Base-by-base conservation (phyloP, 306 rosid species). In the Ammopiptanthus mongolicus region DNA sequence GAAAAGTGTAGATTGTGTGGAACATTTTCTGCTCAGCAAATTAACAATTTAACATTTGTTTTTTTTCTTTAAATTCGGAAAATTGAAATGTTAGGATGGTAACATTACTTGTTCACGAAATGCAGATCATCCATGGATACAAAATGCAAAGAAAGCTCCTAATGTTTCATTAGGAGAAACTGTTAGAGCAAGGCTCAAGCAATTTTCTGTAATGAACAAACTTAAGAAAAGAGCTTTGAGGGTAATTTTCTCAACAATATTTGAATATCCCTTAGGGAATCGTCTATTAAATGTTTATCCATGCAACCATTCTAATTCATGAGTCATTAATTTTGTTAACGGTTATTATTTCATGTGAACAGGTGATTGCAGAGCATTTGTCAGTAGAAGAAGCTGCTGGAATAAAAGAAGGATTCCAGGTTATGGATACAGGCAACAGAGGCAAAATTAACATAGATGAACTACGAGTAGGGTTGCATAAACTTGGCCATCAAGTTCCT, bases 51-150 rank as follows among this genome's bases (percentile, higher is more conserved):
- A 14, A 13, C 11, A 8, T 39, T 39, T 39, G 15, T 11, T 77
- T 44, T 59, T 58, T 36, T 37, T 33, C 65, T 74, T 71, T 50
- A 18, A 70, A 7, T 36, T 80, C 47, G 31, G 44, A 29, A 47
- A 52, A 50, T 14, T 29, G 39, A 71, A 79, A 67, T 47, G 58
- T 53, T 50, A 34, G 31, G 65, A 74, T 42, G 8, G 0, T 65
- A 60, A 71, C 66, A 13, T 64, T 55, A 9, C 36, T 77, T 58
- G 52, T 88, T 81, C 46, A 15, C 55, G 33, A 25, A 81, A 68
- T 83, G 90, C 91, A 95, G 99, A 92, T 82, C 99, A 95, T 83
- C 91, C 99, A 52, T 95, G 99, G 99, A 64, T 95, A 73, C 91
- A 79, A 73, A 87, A 95, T 86, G 92, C 91, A 50, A 89, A 95